Base-by-base conservation (phyloP, 495 filamentous ascomycete genomes). In the Trichoderma reesei region DNA sequence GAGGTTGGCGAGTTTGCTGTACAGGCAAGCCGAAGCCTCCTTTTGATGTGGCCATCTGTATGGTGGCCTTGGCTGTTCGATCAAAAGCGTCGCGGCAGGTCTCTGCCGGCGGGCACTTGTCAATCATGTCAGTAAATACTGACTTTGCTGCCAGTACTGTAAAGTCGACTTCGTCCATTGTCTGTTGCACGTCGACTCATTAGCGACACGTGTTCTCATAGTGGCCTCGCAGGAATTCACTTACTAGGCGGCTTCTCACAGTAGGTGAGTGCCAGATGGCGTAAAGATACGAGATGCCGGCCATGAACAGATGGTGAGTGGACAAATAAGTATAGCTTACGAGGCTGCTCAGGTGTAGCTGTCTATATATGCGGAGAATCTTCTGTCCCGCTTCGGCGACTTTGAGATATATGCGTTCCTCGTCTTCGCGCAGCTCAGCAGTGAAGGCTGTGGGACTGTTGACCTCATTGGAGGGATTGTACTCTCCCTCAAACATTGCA, bases 221-320 rank as follows among this genome's bases (percentile, higher is more conserved):
- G n/a, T 60, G 48, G 41, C 26, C 26, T 26, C 26, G 26, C 26
- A 0, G 26, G 1, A 26, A 26, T 26, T 26, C 16, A 75, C 88
- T 76, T 83, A 92, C 90, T 71, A 96, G 77, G 42, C 87, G 85
- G 72, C 87, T 91, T 67, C 92, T 82, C 18, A 97, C 93, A 59
- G 89, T 81, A 41, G 90, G 85, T 8, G 93, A 96, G 72, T 98
- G 94, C 93, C 93, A 98, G 51, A 98, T 93, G 16, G 94, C 91
- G 72, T 96, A 98, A 5, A 98, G 83, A 72, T 96, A 98, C 5
- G 93, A 94, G 61, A 97, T 96, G 26, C 92, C 93, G 18, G 93
- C 92, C 90, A 96, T 96, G 74, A 98, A 98, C 18, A 97, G 80
- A 74, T 98, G 93, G 72, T 97, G 93, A 3, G 93, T 97, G n/a